Percentiles rank a stretch among this genome's conserved stretches.
Evolutionary conservation across 1,139 yeast species (phyloP).

Genomic region (Candida glucosophila): DNA sequence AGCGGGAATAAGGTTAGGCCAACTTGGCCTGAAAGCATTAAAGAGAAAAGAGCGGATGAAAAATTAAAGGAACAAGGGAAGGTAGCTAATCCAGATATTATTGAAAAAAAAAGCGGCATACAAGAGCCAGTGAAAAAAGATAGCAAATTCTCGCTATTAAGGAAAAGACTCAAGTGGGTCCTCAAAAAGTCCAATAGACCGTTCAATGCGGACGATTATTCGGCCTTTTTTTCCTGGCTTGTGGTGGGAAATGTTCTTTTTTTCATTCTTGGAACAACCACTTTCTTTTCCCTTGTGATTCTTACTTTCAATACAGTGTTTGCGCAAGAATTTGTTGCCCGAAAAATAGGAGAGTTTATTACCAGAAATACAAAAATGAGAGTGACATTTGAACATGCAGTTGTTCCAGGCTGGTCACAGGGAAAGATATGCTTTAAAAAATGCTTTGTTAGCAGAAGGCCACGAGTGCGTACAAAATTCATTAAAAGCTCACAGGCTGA

Average conservation of each 20-base stretch:
- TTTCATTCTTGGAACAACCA: constrained; percentile 79
- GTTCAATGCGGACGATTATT: constrained; percentile 78
- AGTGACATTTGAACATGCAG: constrained; percentile 87
- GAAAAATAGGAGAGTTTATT: constrained; percentile 69
- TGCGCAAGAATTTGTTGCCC: constrained; percentile 85
- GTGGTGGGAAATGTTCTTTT: constrained; percentile 77
- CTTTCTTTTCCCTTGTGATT: constrained; percentile 74
- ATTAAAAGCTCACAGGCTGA: constrained; percentile 69
- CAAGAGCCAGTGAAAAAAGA: neutral
- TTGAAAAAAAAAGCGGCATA: no score
- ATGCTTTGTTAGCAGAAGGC: constrained; percentile 82
- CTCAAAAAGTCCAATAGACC: constrained; percentile 51
- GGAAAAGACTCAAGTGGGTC: constrained; percentile 54
- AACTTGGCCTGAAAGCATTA: no score
- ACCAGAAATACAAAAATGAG: constrained; percentile 81
- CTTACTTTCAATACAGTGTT: constrained; percentile 76
- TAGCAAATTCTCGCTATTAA: neutral
- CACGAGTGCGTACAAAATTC: constrained; percentile 44
- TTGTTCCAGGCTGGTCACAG: constrained; percentile 90
- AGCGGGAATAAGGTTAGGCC: no score
- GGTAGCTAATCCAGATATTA: no score
- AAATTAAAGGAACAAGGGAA: neutral
- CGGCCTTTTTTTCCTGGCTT: constrained; percentile 87
- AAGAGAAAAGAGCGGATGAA: no score
- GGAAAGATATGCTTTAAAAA: constrained; percentile 79